phyloP scores from a whole-genome alignment of 148 eudicot species.

The Gaultheria prostrata region DNA sequence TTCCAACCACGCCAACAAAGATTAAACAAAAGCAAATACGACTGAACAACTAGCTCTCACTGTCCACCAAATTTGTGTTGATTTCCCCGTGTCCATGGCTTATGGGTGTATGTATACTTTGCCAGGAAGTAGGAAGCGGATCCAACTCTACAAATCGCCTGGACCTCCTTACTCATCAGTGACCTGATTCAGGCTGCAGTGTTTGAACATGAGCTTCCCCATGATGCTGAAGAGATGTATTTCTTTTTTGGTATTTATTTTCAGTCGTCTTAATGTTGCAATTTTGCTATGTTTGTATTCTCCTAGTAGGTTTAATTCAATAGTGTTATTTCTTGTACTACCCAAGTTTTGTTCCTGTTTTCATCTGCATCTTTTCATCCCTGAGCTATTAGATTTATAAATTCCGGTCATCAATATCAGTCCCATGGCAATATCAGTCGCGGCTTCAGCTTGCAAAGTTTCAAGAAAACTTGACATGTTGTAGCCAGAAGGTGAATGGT shows the following conservation, averaged over 20 bases:
- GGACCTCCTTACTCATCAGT: neutral
- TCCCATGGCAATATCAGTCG: too few species aligned
- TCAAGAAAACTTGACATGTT: too few species aligned
- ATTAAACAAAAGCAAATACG: neutral
- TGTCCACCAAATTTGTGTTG: neutral
- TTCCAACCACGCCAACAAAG: neutral
- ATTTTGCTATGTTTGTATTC: neutral
- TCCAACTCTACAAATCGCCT: neutral
- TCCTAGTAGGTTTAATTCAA: too few species aligned
- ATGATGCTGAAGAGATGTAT: neutral
- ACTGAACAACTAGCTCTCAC: neutral
- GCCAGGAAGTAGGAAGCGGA: slow-evolving; percentile 14
- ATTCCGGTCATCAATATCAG: too few species aligned
- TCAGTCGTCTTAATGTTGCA: neutral
- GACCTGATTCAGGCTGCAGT: neutral
- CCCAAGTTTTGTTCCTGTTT: too few species aligned
- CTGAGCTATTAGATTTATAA: too few species aligned
- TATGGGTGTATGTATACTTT: slow-evolving; percentile 4
- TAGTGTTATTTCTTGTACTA: too few species aligned
- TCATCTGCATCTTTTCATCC: too few species aligned
- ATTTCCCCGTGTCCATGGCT: neutral
- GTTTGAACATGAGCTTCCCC: neutral
- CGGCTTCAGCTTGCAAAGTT: too few species aligned
- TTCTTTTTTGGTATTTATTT: neutral
- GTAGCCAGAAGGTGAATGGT: too few species aligned